Base-by-base conservation (phyloP, 352 stramenopile species). In the Plasmopara halstedii region DNA sequence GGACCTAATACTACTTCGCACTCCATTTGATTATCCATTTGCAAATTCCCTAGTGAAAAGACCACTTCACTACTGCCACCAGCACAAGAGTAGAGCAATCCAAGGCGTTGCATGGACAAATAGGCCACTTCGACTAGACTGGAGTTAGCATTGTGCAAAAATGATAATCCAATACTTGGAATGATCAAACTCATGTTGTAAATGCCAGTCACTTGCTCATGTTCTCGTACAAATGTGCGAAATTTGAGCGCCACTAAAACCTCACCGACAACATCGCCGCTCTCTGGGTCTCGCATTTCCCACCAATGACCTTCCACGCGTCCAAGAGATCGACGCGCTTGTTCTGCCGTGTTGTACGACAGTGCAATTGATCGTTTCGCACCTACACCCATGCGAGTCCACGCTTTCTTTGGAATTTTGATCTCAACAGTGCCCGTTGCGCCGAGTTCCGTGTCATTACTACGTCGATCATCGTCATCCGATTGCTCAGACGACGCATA, bases 1-100 rank as follows among this genome's bases (percentile, higher is more conserved):
- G 83, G 80, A 0, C 80, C 78, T 3, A 94, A 51, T 27, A 94
- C 74, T 26, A 94, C 83, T 39, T 91, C 80, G 14, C 64, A 57
- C 42, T 94, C 83, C 78, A 94, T 94, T 59, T 94, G 83, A 37
- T 94, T 92, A 56, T 94, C 83, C 78, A 94, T 91, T 42, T 94
- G 83, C 23, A 92, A 20, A 25, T 94, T 94, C 2, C 83, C 83
- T 13, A 94, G 55, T 13, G 78, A 88, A 43, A 88, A 84, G 0
- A 84, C 64, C 20, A 92, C 62, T 36, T 94, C 83, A 29, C 77
- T 92, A 53, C 75, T 90, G n/a, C 75, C 66, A 25, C 74, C 79
- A 2, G 80, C 75, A 34, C 75, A 70, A 1, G 78, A 88, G 42
- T 91, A 94, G 17, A 94, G 49, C 6, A 92, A 50, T 0, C 73